Conservation (phyloP, 768 basidiomycete genomes). For the Pisolithus orientalis region DNA sequence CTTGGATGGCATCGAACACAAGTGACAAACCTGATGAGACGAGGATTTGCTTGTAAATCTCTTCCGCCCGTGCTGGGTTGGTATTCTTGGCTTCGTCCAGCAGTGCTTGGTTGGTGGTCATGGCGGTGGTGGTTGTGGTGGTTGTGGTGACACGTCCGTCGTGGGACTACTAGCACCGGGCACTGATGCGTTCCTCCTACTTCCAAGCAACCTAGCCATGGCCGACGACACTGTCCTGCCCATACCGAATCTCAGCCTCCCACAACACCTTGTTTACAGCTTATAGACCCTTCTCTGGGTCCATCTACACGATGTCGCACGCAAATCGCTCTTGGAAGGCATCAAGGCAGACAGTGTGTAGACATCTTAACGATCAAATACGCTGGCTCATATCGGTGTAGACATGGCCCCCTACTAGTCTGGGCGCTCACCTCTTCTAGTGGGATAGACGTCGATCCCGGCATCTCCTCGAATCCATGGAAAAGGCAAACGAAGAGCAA, state of each 20-base stretch:
- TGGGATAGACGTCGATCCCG: too few relatives aligned
- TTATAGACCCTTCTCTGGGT: constrained; percentile 54
- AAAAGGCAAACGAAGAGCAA: constrained; percentile 28
- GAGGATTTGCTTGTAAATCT: constrained; percentile 56
- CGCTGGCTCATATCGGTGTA: constrained; percentile 21
- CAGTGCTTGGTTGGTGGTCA: constrained; percentile 7
- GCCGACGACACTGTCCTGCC: constrained; percentile 43
- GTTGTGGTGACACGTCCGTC: not conserved
- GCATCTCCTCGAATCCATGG: constrained; percentile 1
- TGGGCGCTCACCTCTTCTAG: constrained; percentile 50
- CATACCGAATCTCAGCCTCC: constrained; percentile 78
- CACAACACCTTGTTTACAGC: constrained; percentile 44
- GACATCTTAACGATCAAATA: not conserved
- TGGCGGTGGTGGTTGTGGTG: constrained; percentile 1
- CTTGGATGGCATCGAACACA: not conserved
- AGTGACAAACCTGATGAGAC: constrained; percentile 19
- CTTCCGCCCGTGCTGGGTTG: constrained; percentile 60
- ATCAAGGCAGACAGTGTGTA: constrained; percentile 68
- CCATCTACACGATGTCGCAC: constrained; percentile 63
- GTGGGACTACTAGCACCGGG: not conserved
- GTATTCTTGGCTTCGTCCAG: constrained; percentile 47
- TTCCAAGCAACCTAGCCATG: not conserved
- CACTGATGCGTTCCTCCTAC: not conserved
- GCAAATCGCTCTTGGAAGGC: constrained; percentile 57
- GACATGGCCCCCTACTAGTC: constrained; percentile 90